Evolutionary conservation across 169 alveolate species (phyloP), one percentile per base, ranked within the genome.

Genomic region (Cryptosporidium sp.): DNA sequence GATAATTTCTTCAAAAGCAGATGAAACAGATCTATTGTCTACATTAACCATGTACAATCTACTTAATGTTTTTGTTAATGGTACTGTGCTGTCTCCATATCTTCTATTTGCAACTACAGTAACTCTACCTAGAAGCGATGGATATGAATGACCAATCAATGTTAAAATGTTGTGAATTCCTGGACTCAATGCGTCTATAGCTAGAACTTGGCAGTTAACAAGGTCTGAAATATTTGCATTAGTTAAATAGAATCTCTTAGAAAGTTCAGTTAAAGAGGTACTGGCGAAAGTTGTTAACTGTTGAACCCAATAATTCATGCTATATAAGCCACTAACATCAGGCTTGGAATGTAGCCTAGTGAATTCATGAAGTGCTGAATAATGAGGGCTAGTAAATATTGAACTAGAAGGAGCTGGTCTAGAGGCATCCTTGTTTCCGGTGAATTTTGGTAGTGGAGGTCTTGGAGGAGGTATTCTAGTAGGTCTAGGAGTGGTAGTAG

Each of bases 371-470:
- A 65, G 1, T 6, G 3, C 10, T 14, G 31, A 26, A 42, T 61
- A 45, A 39, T 51, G 39, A 21, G 9, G 2, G 23, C 48, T 6
- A 6, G 86, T 53, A n/a, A 35, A 1, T 6, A 23, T 1, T 5
- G 14, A 7, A 9, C 23, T 37, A 44, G 45, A 53, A 58, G 89
- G 89, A 61, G 89, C 75, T 42, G 75, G 89, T 33, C 75, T 80
- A 65, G 9, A 29, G 9, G 56, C 65, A 62, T 80, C 42, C 39
- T 8, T 29, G 60, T 80, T 65, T 44, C 75, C 73, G 18, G 44
- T 37, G 44, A 80, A 45, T 42, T 80, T 80, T 21, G 75, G 89
- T 42, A 80, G 62, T 39, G 75, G 89, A 3, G 87, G 87, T 80
- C 87, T 80, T 1, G 56, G 87, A 35, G 87, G 87, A 26, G 87